phyloP scores from a whole-genome alignment of 148 eudicot species.

The Silene uniflora region DNA sequence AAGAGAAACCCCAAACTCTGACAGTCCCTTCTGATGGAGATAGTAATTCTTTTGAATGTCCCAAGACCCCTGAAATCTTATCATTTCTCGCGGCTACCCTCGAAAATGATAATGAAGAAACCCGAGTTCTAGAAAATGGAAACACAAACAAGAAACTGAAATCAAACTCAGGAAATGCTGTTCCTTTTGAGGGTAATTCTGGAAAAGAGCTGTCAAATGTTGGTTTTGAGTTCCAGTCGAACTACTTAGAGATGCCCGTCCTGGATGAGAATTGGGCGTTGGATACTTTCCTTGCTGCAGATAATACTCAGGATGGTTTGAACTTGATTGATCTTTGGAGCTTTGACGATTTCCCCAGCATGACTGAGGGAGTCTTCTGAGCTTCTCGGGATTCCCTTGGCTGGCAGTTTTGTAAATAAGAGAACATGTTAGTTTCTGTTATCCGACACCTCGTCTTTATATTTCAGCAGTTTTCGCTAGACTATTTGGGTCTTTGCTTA shows the following conservation, averaged over 20 bases:
- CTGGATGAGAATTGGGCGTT: constrained; percentile 74
- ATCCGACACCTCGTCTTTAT: background rate
- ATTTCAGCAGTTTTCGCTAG: background rate
- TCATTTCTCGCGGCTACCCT: constrained; percentile 57
- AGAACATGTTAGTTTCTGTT: constrained; percentile 41
- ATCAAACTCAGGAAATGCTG: constrained; percentile 26
- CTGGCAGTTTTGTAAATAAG: constrained; percentile 45
- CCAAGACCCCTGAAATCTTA: constrained; percentile 67
- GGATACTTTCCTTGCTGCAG: constrained; percentile 54
- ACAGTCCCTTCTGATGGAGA: constrained; percentile 59
- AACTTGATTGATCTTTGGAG: constrained; percentile 62
- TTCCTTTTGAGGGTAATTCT: constrained; percentile 32
- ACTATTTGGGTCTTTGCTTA: constrained; percentile 10
- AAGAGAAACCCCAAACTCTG: constrained; percentile 52
- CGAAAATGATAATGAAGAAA: constrained; percentile 36
- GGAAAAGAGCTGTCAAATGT: background rate
- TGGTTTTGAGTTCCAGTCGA: constrained; percentile 68
- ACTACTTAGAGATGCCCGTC: constrained; percentile 46
- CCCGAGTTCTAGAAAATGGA: constrained; percentile 39
- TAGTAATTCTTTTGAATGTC: constrained; percentile 63
- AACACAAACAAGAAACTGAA: constrained; percentile 60
- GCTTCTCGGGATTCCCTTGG: constrained; percentile 19
- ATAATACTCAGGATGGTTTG: constrained; percentile 42
- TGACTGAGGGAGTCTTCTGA: constrained; percentile 48
- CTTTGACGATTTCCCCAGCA: constrained; percentile 53